Evolutionary conservation across 345 rosid genomes (phyloP).

Genomic region (Lagerstroemia speciosa): DNA sequence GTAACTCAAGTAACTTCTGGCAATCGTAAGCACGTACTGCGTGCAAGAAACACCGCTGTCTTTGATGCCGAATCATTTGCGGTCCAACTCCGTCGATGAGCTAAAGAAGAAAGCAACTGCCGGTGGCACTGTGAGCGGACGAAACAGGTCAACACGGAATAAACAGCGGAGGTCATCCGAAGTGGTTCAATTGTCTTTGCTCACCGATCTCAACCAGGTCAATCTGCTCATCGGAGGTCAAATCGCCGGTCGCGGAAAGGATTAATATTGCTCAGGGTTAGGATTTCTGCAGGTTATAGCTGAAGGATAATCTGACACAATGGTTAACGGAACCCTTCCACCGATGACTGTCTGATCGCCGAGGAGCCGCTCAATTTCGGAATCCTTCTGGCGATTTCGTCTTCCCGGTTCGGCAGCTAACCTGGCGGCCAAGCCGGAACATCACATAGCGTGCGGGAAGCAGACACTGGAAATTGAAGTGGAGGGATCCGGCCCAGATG

Average conservation of each 20-base stretch:
- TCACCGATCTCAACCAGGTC: constrained; percentile 42
- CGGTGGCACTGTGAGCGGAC: constrained; percentile 37
- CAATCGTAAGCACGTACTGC: constrained; percentile 25
- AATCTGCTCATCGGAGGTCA: constrained; percentile 36
- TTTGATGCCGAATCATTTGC: constrained; percentile 11
- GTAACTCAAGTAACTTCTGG: background rate
- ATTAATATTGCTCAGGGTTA: background rate
- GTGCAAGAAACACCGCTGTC: constrained; percentile 15
- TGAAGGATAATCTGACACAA: background rate
- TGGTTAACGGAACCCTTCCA: no score
- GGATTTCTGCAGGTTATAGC: background rate
- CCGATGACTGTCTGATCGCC: background rate
- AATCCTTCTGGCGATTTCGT: background rate
- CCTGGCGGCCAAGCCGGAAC: background rate
- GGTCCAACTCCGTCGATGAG: constrained; percentile 14
- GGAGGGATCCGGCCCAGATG: background rate
- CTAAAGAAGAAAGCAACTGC: constrained; percentile 26
- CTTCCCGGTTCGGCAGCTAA: background rate
- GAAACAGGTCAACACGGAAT: background rate
- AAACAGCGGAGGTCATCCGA: background rate
- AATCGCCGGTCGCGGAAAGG: background rate
- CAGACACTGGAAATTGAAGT: no score
- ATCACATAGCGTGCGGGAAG: no score
- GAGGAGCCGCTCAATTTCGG: background rate
- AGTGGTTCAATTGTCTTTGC: constrained; percentile 10